Evolutionary conservation across 108 stramenopile species (phyloP), one percentile per base, ranked within the genome.

Genomic region (Nannochloropsis salina): DNA sequence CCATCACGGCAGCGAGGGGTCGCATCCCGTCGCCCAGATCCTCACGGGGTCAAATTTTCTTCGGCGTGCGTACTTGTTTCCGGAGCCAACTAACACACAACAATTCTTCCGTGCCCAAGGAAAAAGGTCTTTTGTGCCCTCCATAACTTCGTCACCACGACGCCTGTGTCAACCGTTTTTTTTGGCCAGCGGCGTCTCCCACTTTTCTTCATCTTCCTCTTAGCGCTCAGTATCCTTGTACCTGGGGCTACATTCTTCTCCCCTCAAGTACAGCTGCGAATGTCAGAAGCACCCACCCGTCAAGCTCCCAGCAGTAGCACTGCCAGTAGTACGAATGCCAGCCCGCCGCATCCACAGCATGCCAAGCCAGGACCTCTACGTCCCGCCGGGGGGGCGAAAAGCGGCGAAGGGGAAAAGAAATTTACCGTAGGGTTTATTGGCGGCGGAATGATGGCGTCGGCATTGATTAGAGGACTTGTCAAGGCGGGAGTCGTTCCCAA

Each of bases 381-480:
- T 31, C 31, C 31, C 31, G 31, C 31, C 31, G 61, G 61, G 6
- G 3, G 20, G n/a, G 20, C 4, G 20, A 74, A 74, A 3, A n/a
- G 20, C 61, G 61, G 61, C 20, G 61, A 74, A 74, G 61, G 81
- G 81, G 81, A 41, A 43, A 11, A 10, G 42, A 43, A 83, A 9
- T 31, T 18, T 4, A 87, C n/a, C 83, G n/a, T 92, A 40, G 92
- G 92, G 11, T 92, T 92, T 87, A 81, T 92, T n/a, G 92, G 92
- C 3, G 90, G 86, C 9, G 92, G 92, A 9, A 90, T 85, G 89
- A 92, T 92, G 92, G 91, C 92, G 8, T 82, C 86, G 15, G 91
- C 92, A 10, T 44, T 92, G 83, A 92, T 92, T 44, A 81, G 80
- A 43, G 92, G 92, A 22, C 42, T 91, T 41, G 44, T 83, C 41